Conservation (phyloP, 2,329 filamentous ascomycete species). For the Apiospora koreana region DNA sequence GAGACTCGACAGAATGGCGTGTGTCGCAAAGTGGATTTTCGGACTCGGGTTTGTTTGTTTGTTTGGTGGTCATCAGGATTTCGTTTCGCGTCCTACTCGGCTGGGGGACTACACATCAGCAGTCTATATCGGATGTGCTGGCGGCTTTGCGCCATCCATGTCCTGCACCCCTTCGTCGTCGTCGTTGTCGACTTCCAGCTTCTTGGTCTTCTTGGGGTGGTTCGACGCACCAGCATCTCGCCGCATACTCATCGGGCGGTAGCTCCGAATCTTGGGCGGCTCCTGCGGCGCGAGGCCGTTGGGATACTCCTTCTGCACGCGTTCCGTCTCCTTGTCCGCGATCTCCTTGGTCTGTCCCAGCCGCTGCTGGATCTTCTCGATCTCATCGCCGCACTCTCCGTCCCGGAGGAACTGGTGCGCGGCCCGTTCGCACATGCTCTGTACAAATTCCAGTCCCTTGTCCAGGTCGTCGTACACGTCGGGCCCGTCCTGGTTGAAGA, state of each 20-base stretch:
- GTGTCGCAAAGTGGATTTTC: background rate
- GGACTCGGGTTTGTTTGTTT: background rate
- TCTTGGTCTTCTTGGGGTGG: slow-evolving; percentile 19
- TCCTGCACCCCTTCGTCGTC: slow-evolving; percentile 34
- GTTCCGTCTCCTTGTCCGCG: slow-evolving; percentile 60
- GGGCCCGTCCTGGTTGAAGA: slow-evolving; percentile 17
- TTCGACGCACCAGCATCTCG: slow-evolving; percentile 39
- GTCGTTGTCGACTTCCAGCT: slow-evolving; percentile 29
- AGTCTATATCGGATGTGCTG: slow-evolving; percentile 13
- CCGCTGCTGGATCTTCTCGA: slow-evolving; percentile 67
- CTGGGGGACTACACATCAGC: slow-evolving; percentile 14
- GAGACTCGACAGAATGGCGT: background rate
- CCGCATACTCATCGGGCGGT: slow-evolving; percentile 55
- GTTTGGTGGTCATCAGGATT: background rate
- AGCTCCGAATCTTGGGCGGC: slow-evolving; percentile 46
- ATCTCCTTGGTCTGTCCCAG: slow-evolving; percentile 64
- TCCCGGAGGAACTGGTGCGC: slow-evolving; percentile 89
- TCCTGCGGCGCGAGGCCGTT: slow-evolving; percentile 20
- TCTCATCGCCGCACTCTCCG: slow-evolving; percentile 79
- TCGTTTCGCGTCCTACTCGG: background rate
- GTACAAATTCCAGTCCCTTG: slow-evolving; percentile 75
- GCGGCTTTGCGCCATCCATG: slow-evolving; percentile 28
- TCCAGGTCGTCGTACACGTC: slow-evolving; percentile 75
- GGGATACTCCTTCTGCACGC: slow-evolving; percentile 54
- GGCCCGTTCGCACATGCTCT: slow-evolving; percentile 80